phyloP scores from a whole-genome alignment of 2,329 filamentous ascomycete genomes.

The Pyrenophora seminiperda region DNA sequence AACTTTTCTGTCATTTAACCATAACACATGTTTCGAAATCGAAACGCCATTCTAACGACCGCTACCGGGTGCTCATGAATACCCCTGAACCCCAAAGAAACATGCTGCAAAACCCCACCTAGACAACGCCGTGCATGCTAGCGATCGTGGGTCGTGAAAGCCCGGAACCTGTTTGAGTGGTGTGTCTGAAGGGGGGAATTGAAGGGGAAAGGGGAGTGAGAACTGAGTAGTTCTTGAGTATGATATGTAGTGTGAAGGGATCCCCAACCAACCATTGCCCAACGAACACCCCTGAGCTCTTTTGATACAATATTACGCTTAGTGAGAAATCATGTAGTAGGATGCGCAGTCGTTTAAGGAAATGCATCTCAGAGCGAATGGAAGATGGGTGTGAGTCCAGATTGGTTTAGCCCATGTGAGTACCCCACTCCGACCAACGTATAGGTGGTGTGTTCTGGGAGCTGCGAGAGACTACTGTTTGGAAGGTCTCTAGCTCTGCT shows the following conservation, averaged over 20 bases:
- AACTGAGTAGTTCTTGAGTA: slow-evolving; percentile 30
- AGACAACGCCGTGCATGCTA: slow-evolving; percentile 28
- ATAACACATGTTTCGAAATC: slow-evolving; percentile 9
- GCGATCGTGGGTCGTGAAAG: slow-evolving; percentile 14
- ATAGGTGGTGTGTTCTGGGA: slow-evolving; percentile 9
- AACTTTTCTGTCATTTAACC: slow-evolving; percentile 17
- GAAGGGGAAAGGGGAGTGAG: slow-evolving; percentile 16
- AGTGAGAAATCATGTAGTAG: slow-evolving; percentile 25
- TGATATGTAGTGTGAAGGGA: slow-evolving; percentile 30
- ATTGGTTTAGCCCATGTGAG: slow-evolving; percentile 6
- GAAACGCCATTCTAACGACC: slow-evolving; percentile 13
- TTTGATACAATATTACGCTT: slow-evolving; percentile 40
- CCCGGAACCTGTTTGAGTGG: slow-evolving; percentile 10
- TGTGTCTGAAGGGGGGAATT: slow-evolving; percentile 6
- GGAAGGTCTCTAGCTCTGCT: slow-evolving; percentile 47
- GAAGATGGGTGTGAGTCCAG: slow-evolving; percentile 8
- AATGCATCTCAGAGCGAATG: slow-evolving; percentile 13
- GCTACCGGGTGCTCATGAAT: slow-evolving; percentile 7
- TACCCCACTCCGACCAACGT: slow-evolving; percentile 20
- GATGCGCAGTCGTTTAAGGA: slow-evolving; percentile 13
- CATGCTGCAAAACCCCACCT: slow-evolving; percentile 23
- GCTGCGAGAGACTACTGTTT: slow-evolving; percentile 3
- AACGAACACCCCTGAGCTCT: slow-evolving; percentile 23
- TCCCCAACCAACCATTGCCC: slow-evolving; percentile 21
- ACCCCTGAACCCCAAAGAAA: slow-evolving; percentile 11